Base-by-base conservation (phyloP, 75 land plant genomes). In the Pseudotsuga menziesii region DNA sequence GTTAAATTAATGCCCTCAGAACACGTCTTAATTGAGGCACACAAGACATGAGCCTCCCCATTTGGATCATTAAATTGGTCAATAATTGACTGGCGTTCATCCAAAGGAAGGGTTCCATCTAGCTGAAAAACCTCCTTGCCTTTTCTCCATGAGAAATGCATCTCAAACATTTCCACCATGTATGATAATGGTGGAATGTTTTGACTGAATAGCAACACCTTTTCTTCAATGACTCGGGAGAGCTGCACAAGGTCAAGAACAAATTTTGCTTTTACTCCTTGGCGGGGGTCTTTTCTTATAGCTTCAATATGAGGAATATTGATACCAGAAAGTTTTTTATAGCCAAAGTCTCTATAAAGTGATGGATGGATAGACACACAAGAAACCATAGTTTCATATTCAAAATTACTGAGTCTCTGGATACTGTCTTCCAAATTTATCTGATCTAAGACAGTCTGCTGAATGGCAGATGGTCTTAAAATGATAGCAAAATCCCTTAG, bases 21-120 rank as follows among this genome's bases (percentile, higher is more conserved):
- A 70, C 97, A 93, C 56, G 97, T 92, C 79, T 77, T 91, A 58
- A 85, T 89, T 4, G 98, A 93, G 41, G 91, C 94, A 64, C 94
- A 83, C 73, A 95, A 63, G 22, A 93, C 87, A 56, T 63, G 87
- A 19, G 82, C 87, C 56, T 82, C 76, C 23, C 88, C 83, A 0
- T 59, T 27, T 11, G 77, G 75, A 79, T 88, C 82, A 74, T 95
- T 95, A 61, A 95, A 91, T 19, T 36, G 17, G 20, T 81, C 84
- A 4, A 93, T 93, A 9, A 75, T 77, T 5, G 63, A 57, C 29
- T 89, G 88, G 2, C 98, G 84, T 61, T 78, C 77, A 11, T 82
- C 87, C 26, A 77, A 5, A 16, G 69, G 72, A 25, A 78, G 67
- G 22, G 77, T 82, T 29, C 98, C 98, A 75, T 93, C 82, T 76